Conservation (phyloP, 2,329 filamentous ascomycete species). For the Laburnicola sp. region DNA sequence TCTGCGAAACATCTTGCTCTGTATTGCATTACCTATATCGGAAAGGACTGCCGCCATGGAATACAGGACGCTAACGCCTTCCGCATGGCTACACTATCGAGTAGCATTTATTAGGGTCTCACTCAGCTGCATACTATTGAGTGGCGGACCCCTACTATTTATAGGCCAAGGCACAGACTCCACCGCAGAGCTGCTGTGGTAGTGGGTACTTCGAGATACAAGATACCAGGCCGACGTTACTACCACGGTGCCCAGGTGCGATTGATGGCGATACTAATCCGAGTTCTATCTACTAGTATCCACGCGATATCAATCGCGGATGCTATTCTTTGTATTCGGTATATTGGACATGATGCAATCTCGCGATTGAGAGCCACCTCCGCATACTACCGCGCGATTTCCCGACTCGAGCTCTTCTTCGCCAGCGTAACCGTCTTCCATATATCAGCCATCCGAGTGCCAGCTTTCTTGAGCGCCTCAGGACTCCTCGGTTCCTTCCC, state of each 20-base stretch:
- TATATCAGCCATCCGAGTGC: slow-evolving; percentile 1
- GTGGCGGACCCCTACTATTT: background rate
- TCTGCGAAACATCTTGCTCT: background rate
- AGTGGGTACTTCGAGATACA: background rate
- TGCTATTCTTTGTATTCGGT: slow-evolving; percentile 2
- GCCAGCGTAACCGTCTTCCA: slow-evolving; percentile 4
- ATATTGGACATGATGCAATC: background rate
- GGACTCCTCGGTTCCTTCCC: background rate
- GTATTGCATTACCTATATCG: slow-evolving; percentile 17
- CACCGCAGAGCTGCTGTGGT: no score
- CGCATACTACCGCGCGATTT: background rate
- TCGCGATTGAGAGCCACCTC: background rate
- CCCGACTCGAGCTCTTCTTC: background rate
- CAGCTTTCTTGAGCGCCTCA: slow-evolving; percentile 5
- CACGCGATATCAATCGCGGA: background rate
- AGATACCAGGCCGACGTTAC: background rate
- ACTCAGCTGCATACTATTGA: slow-evolving; percentile 11
- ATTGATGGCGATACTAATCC: background rate
- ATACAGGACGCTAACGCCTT: slow-evolving; percentile 24
- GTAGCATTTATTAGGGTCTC: slow-evolving; percentile 8
- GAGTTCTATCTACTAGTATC: no score
- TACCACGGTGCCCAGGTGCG: background rate
- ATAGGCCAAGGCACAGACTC: background rate
- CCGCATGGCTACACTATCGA: slow-evolving; percentile 13
- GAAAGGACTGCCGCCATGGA: slow-evolving; percentile 16